Base-by-base conservation (phyloP, 2,329 filamentous ascomycete species). In the Arthrobotrys pseudoclavata region DNA sequence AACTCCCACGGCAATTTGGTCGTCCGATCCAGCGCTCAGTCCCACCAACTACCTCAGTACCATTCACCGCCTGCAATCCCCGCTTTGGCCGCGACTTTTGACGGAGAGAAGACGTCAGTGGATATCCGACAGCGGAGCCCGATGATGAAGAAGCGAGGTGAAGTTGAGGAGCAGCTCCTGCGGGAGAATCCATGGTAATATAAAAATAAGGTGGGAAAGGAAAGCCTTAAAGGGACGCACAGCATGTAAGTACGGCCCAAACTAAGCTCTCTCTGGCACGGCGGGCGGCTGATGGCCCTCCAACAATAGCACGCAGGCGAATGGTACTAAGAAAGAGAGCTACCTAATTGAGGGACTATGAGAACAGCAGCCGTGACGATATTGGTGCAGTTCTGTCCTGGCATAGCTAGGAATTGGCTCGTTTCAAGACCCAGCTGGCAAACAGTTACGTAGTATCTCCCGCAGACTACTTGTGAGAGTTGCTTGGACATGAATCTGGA, bases 201-300 rank as follows among this genome's bases (percentile, higher is more conserved):
- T 68, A 69, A 69, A 69, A 76, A 52, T 53, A 70, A 70, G 68
- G 68, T 64, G 71, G 50, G 72, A 69, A 20, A 26, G 60, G 72
- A 66, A 20, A 26, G 15, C 20, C 55, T 40, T 42, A n/a, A 42
- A 57, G 29, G 52, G 20, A 50, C 9, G 47, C 9, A 50, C 10
- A 24, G 47, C 9, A 37, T 37, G 52, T 60, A 42, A 40, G 55
- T 60, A 4, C 42, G 45, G 55, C 45, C 64, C 61, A 50, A 69
- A 52, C 71, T 69, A 76, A 76, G 57, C 63, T 69, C 34, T 76
- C 55, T 76, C 63, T 76, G 55, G 62, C 62, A 68, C 47, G 55
- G 37, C 63, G 70, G 70, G 70, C 71, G 71, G 71, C 71, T 76
- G 71, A 75, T 69, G 63, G 63, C 55, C 55, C 26, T 69, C 66